A percentile compares a stretch with the other conserved stretches of the same genome.
Conservation (phyloP, 257 asterid genomes). For the Gynochthodes officinalis region DNA sequence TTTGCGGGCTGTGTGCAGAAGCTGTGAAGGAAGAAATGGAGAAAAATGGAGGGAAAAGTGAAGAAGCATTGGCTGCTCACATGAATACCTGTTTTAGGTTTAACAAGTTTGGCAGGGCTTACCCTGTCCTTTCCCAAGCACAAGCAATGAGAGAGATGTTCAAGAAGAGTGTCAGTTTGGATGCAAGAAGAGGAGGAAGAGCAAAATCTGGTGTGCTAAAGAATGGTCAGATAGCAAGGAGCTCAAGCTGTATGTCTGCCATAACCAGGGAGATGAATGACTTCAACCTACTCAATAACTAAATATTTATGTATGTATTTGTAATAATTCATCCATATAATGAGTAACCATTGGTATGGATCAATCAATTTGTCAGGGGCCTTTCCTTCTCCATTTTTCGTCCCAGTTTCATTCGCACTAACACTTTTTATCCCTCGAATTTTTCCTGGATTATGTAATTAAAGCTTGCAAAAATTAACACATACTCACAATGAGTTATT, state of each 20-base stretch:
- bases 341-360: too few species aligned
- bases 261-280: conserved; percentile 34
- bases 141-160: conserved; percentile 77
- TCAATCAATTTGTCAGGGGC: too few species aligned
- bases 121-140: conserved; percentile 81
- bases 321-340: too few species aligned
- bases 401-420: too few species aligned
- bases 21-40: conserved; percentile 87
- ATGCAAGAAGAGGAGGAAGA: conserved; percentile 10
- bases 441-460: too few species aligned
- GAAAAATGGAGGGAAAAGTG: conserved; percentile 67
- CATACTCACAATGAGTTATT: too few species aligned
- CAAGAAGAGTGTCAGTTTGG: conserved; percentile 34
- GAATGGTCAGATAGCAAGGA: conserved; percentile 34
- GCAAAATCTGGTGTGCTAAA: conserved; percentile 23
- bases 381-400: too few species aligned
- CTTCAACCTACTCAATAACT: conserved; percentile 14
- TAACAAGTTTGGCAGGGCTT: conserved; percentile 68
- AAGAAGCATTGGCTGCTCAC: conserved; percentile 63
- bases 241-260: conserved; percentile 44
- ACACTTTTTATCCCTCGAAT: too few species aligned
- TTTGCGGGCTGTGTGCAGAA: conserved; percentile 85
- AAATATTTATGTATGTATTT: too few species aligned
- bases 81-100: conserved; percentile 73
- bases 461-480: too few species aligned